A percentile compares a stretch with the other conserved stretches of the same genome.
phyloP scores from a whole-genome alignment of 306 rosid species.

The Inga laurina region DNA sequence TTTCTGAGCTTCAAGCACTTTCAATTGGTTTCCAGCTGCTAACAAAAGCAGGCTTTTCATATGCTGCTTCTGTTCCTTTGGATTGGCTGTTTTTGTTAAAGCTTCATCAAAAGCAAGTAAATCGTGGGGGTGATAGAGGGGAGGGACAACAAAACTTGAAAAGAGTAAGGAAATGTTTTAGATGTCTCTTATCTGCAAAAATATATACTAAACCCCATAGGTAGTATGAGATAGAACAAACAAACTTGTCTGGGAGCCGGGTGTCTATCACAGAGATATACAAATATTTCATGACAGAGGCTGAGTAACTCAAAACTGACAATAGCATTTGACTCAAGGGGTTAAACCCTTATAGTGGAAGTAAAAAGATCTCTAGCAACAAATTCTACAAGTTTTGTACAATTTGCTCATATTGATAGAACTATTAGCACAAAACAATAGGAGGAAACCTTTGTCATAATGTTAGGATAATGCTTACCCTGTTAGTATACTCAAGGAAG shows the following conservation, averaged over 20 bases:
- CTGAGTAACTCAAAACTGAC: conserved; percentile 83
- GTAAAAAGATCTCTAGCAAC: conserved; percentile 88
- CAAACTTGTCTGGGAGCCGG: conserved; percentile 93
- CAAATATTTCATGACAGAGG: conserved; percentile 88
- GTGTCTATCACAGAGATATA: conserved; percentile 79
- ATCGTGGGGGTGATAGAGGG: conserved; percentile 75
- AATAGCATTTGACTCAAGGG: conserved; percentile 92
- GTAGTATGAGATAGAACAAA: conserved; percentile 20
- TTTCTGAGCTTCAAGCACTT: conserved; percentile 90
- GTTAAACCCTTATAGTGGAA: conserved; percentile 75
- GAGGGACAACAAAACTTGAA: conserved; percentile 77
- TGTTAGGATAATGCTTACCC: too few species aligned
- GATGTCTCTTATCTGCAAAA: conserved; percentile 15
- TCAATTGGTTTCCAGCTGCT: conserved; percentile 89
- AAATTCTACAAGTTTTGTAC: conserved; percentile 65
- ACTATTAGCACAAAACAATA: conserved; percentile 64
- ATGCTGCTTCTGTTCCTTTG: conserved; percentile 91
- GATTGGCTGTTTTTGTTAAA: conserved; percentile 77
- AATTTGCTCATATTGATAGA: conserved; percentile 63
- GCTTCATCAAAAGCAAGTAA: conserved; percentile 92
- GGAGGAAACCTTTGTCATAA: conserved; percentile 62
- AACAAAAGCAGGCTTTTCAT: conserved; percentile 78
- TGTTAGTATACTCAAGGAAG: too few species aligned
- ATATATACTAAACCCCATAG: background rate
- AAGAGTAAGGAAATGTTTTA: conserved; percentile 22